phyloP scores from a whole-genome alignment of 2,329 filamentous ascomycete species.

The Polychaeton citri region DNA sequence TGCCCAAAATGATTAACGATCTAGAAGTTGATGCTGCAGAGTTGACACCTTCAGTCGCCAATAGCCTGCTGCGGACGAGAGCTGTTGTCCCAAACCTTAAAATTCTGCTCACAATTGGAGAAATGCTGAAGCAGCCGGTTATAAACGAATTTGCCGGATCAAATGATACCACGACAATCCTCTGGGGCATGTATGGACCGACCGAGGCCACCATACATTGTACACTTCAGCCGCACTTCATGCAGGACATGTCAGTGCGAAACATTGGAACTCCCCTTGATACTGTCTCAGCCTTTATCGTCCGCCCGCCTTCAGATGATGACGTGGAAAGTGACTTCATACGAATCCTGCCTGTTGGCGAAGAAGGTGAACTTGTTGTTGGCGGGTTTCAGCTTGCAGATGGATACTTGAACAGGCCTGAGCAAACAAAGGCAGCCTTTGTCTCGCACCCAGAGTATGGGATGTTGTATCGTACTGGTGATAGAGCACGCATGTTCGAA shows the following conservation, averaged over 20 bases:
- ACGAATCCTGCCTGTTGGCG: conserved; percentile 48
- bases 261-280: conserved; percentile 68
- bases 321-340: conserved; percentile 6
- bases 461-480: conserved; percentile 68
- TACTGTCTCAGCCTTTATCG: conserved; percentile 66
- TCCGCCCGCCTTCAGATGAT: conserved; percentile 31
- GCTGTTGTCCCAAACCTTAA: conserved; percentile 53
- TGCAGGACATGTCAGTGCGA: conserved; percentile 41
- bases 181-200: conserved; percentile 90
- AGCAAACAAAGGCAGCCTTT: conserved; percentile 62
- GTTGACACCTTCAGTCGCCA: conserved; percentile 76
- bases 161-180: conserved; percentile 42
- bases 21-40: conserved; percentile 72
- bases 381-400: conserved; percentile 68
- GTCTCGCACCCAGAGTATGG: conserved; percentile 52
- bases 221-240: conserved; percentile 56
- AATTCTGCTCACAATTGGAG: conserved; percentile 73
- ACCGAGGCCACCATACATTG: conserved; percentile 90
- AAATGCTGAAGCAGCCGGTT: conserved; percentile 73
- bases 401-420: conserved; percentile 68
- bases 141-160: conserved; percentile 65
- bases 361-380: conserved; percentile 67
- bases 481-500: conserved; percentile 56
- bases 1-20: conserved; percentile 51
- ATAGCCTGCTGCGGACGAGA: conserved; percentile 58